Base-by-base conservation (phyloP, 805 yeast species). In the Nakazawaea siamensis region DNA sequence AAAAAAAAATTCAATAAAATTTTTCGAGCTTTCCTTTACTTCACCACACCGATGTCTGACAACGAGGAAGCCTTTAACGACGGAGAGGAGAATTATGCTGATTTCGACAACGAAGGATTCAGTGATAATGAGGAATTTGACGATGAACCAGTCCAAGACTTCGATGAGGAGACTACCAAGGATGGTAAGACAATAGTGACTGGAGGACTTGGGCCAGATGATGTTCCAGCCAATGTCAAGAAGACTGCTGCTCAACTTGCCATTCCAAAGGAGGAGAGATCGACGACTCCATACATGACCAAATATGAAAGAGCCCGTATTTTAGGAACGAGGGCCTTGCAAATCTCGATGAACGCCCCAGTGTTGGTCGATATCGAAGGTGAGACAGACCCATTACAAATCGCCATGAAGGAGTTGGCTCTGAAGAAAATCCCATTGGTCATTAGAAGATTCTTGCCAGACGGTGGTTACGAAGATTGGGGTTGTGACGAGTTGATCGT, bases 211-310 rank as follows among this genome's bases (percentile, higher is more conserved):
- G 80, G 86, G 33, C 70, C 80, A 13, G 72, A 68, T 12, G 84
- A 73, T 28, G 45, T 43, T 37, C 52, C 50, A 39, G 49, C 50
- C 39, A 44, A 50, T 43, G 71, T 70, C 50, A 75, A 68, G 43
- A 82, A 81, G 53, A 72, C 90, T 6, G 66, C 74, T 43, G 78
- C 70, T 47, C 92, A 82, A 47, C 74, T 85, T 50, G 94, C 97
- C 14, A 86, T 92, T 41, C 83, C 96, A 38, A 84, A 74, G 48
- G 95, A 85, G 16, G 66, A 83, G 45, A 76, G 99, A 59, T 72
- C 87, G 18, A 92, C 99, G 11, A 92, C 99, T 4, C 99, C 99
- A 35, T 92, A 90, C 57, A 88, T 92, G 97, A 92, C 99, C 39
- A 92, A 94, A 55, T 92, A 92, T 58, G 99, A 92, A 67, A 75